A percentile compares a stretch with the other conserved stretches of the same genome.
These are phyloP conservation scores for Boletus edulis DNA, from an alignment of 768 basidiomycete species.

Conservation along the genomic window DNA sequence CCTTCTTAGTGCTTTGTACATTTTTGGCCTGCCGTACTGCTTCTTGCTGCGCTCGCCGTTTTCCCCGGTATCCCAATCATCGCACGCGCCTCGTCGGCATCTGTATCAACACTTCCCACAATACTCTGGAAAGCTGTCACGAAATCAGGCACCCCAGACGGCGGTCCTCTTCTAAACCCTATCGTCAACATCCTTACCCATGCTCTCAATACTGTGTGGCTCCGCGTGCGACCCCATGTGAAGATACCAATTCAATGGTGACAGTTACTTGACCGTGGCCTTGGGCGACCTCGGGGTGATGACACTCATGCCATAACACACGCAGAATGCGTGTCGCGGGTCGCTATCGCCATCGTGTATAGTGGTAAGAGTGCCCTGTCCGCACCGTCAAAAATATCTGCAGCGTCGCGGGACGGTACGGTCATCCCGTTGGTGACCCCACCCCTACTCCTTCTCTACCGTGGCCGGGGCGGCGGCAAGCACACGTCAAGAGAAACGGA, in stretches of 20 bases:
- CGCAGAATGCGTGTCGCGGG: conserved; percentile 30
- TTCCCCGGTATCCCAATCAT: conserved; percentile 10
- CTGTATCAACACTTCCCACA: not conserved
- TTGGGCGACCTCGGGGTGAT: not conserved
- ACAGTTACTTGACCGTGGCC: not conserved
- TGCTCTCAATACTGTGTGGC: conserved; percentile 14
- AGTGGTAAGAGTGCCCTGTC: conserved; percentile 10
- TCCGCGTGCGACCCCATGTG: conserved; percentile 13
- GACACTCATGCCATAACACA: conserved; percentile 20
- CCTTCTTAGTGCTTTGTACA: conserved; percentile 1
- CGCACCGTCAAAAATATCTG: not conserved
- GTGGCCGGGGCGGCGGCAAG: conserved; percentile 14
- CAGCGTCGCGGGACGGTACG: conserved; percentile 1
- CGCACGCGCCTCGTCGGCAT: not conserved
- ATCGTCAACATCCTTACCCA: conserved; percentile 12
- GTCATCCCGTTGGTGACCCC: conserved; percentile 30
- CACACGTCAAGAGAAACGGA: conserved; percentile 2
- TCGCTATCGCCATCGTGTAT: conserved; percentile 25
- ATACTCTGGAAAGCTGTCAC: conserved; percentile 5
- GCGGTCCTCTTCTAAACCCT: not conserved
- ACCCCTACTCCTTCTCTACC: conserved; percentile 38
- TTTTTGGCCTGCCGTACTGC: conserved; percentile 1
- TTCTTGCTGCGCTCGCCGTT: conserved; percentile 9
- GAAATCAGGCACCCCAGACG: not conserved
- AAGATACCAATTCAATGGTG: conserved; percentile 9